Percentiles rank a stretch among this genome's conserved stretches.
Conservation (phyloP, 2,329 filamentous ascomycete genomes). For the Pseudopyricularia cyperi region DNA sequence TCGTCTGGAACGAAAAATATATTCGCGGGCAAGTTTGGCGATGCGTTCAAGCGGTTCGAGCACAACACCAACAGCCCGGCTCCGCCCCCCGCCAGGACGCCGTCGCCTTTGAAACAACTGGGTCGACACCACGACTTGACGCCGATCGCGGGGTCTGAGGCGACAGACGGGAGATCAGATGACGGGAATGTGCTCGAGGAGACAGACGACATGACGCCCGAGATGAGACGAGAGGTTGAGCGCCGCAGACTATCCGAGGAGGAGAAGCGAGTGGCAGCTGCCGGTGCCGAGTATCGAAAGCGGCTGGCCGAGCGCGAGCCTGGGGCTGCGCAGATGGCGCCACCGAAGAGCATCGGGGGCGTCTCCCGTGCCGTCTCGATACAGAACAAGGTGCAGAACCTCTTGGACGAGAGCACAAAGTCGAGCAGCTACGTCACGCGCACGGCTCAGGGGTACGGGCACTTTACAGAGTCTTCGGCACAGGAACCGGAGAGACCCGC, state of each 20-base stretch:
- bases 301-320: slow-evolving; percentile 53
- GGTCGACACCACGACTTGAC: slow-evolving; percentile 39
- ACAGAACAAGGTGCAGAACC: slow-evolving; percentile 76
- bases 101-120: slow-evolving; percentile 34
- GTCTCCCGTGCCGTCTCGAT: slow-evolving; percentile 66
- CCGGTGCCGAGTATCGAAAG: slow-evolving; percentile 76
- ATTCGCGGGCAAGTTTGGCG: slow-evolving; percentile 78
- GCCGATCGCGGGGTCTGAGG: slow-evolving; percentile 65
- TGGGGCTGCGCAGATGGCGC: slow-evolving; percentile 24
- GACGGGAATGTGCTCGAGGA: slow-evolving; percentile 55
- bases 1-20: slow-evolving; percentile 62
- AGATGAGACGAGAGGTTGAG: slow-evolving; percentile 83
- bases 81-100: slow-evolving; percentile 22
- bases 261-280: slow-evolving; percentile 77
- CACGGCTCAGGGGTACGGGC: slow-evolving; percentile 83
- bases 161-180: slow-evolving; percentile 54
- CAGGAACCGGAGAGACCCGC: slow-evolving; percentile 22
- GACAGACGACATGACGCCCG: slow-evolving; percentile 63
- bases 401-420: slow-evolving; percentile 62
- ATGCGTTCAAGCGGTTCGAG: slow-evolving; percentile 90
- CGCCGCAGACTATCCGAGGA: slow-evolving; percentile 70
- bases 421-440: slow-evolving; percentile 41
- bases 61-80: slow-evolving; percentile 19
- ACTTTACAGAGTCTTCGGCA: slow-evolving; percentile 50
- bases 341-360: slow-evolving; percentile 43